A percentile compares a stretch with the other conserved stretches of the same genome.
These are phyloP conservation scores for Panaeolus papilionaceus DNA, from an alignment of 768 basidiomycete species.

Conservation along the genomic window DNA sequence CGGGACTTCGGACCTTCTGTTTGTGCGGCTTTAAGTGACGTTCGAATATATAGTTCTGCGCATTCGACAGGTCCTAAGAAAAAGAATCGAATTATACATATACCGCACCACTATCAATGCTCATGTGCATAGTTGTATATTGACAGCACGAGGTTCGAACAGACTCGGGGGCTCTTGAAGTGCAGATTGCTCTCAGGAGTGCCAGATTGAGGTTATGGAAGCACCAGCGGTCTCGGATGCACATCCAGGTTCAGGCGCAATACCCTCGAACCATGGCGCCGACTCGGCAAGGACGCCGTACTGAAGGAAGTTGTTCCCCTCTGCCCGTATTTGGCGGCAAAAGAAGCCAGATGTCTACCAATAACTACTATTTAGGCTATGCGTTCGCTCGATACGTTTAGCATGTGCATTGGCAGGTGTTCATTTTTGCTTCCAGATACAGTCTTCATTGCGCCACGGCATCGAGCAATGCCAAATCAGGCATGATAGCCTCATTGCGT, in stretches of 20 bases:
- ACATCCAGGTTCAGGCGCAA: too few species aligned
- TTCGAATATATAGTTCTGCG: background rate
- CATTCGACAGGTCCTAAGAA: too few species aligned
- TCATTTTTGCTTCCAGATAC: background rate
- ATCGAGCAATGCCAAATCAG: background rate
- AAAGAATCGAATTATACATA: too few species aligned
- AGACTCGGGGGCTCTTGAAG: too few species aligned
- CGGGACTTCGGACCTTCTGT: slow-evolving; percentile 3
- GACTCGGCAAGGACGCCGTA: background rate
- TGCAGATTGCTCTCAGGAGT: too few species aligned
- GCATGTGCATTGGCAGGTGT: background rate
- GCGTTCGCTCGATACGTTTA: background rate
- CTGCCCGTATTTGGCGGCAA: background rate
- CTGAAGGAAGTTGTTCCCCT: background rate
- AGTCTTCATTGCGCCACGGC: background rate
- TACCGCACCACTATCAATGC: too few species aligned
- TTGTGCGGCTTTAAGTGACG: background rate
- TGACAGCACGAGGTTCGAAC: too few species aligned
- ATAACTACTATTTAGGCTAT: background rate
- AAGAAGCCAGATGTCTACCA: background rate
- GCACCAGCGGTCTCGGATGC: too few species aligned
- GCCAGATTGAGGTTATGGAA: too few species aligned
- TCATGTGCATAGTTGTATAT: too few species aligned
- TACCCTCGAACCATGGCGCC: too few species aligned
- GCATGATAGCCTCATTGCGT: background rate